These are phyloP conservation scores for Pestalotiopsis fici DNA, from an alignment of 2,329 filamentous ascomycete genomes.

Conservation along the genomic window DNA sequence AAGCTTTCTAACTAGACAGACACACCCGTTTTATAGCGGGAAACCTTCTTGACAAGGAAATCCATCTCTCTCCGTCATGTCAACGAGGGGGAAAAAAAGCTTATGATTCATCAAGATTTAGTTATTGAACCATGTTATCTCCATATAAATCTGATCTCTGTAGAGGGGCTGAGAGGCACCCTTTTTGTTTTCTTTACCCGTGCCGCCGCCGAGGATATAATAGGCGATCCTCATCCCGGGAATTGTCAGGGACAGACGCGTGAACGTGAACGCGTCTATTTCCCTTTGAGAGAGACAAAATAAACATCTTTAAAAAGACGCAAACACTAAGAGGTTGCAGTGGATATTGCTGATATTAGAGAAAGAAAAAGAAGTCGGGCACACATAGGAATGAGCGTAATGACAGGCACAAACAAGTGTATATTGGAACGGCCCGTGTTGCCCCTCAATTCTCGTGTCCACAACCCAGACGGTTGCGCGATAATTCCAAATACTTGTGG, in stretches of 20 bases:
- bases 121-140: background rate
- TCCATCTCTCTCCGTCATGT: too few species aligned
- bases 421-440: too few species aligned
- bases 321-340: background rate
- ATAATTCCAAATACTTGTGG: too few species aligned
- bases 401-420: background rate
- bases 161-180: background rate
- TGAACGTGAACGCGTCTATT: background rate
- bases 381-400: background rate
- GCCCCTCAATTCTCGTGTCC: too few species aligned
- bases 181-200: too few species aligned
- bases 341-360: background rate
- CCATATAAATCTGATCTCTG: background rate
- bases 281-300: background rate
- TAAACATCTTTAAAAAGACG: background rate
- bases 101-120: background rate
- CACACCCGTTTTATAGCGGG: background rate
- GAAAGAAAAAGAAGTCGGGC: background rate
- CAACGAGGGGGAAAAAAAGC: too few species aligned
- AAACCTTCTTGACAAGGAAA: background rate
- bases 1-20: background rate
- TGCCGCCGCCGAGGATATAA: background rate
- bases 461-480: too few species aligned
- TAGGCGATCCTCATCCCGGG: background rate
- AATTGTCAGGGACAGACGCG: background rate